Percentiles rank a stretch among this genome's conserved stretches.
Evolutionary conservation across 306 rosid species (phyloP).

Genomic region (Lotus japonicus): DNA sequence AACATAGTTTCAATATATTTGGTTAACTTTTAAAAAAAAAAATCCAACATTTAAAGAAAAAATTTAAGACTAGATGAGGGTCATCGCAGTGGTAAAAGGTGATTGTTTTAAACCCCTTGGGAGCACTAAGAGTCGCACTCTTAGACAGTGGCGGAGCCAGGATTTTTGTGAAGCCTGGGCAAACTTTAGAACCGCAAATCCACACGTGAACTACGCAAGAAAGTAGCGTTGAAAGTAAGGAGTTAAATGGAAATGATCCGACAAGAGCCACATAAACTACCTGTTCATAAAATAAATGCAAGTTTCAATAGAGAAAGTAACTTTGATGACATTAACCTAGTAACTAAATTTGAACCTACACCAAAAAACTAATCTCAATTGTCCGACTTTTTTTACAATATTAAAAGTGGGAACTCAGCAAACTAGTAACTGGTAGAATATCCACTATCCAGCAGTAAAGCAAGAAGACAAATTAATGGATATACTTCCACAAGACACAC

Average conservation of each 20-base stretch:
- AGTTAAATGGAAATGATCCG: conserved; percentile 91
- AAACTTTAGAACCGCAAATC: too few species aligned
- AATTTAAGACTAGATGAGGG: too few species aligned
- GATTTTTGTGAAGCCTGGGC: too few species aligned
- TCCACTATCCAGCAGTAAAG: conserved; percentile 10
- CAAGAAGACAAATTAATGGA: not conserved
- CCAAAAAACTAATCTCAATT: not conserved
- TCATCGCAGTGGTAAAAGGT: too few species aligned
- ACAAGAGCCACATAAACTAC: conserved; percentile 75
- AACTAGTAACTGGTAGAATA: not conserved
- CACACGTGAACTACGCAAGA: conserved; percentile 75
- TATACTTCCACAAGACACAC: not conserved
- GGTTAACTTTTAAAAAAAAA: too few species aligned
- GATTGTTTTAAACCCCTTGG: too few species aligned
- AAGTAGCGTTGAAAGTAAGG: conserved; percentile 83
- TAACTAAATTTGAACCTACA: not conserved
- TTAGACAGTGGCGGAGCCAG: too few species aligned
- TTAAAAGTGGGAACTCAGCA: not conserved
- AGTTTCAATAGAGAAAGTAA: not conserved
- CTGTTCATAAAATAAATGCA: conserved; percentile 33
- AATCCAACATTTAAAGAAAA: too few species aligned
- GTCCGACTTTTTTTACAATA: not conserved
- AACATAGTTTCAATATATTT: too few species aligned
- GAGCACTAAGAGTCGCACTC: too few species aligned
- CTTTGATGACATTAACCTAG: not conserved